Conservation (phyloP, 768 basidiomycete genomes). For the Trametes maxima region DNA sequence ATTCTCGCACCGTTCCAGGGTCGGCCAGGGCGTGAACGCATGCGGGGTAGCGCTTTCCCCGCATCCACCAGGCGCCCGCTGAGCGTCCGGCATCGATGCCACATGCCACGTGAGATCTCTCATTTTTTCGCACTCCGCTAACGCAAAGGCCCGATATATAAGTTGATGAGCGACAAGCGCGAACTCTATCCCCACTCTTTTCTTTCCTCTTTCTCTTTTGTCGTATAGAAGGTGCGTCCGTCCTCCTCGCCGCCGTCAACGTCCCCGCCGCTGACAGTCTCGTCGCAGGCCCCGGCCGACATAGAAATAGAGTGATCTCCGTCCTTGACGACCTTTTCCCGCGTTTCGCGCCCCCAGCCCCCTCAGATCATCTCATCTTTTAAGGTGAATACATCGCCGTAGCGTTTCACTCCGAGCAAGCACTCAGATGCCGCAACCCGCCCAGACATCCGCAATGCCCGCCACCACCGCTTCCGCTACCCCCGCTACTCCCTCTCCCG, state of each 20-base stretch:
- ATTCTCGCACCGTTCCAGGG: constrained; percentile 14
- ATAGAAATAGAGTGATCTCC: constrained; percentile 62
- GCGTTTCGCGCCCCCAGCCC: constrained; percentile 46
- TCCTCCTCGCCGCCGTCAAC: constrained; percentile 3
- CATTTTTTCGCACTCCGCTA: constrained; percentile 31
- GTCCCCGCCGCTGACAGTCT: constrained; percentile 16
- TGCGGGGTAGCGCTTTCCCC: constrained; percentile 22
- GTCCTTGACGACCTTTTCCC: constrained; percentile 52
- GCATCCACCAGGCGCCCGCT: constrained; percentile 12
- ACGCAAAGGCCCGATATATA: constrained; percentile 28
- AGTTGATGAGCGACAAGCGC: constrained; percentile 19
- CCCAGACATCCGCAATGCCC: constrained; percentile 72
- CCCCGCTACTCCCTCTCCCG: constrained; percentile 60
- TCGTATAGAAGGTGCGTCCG: constrained; percentile 39
- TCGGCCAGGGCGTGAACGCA: constrained; percentile 1
- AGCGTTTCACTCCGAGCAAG: neutral
- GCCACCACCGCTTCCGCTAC: constrained; percentile 71
- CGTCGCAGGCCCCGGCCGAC: constrained; percentile 40
- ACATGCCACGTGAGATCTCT: constrained; percentile 27
- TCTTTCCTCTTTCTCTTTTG: constrained; percentile 39
- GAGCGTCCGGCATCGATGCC: constrained; percentile 12
- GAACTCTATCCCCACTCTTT: constrained; percentile 41
- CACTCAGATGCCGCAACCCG: constrained; percentile 20
- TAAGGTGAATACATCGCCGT: constrained; percentile 26
- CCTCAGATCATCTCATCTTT: constrained; percentile 26